Evolutionary conservation across 495 filamentous ascomycete genomes (phyloP), one percentile per base, ranked within the genome.

Genomic region (Penicillium cinerascens): DNA sequence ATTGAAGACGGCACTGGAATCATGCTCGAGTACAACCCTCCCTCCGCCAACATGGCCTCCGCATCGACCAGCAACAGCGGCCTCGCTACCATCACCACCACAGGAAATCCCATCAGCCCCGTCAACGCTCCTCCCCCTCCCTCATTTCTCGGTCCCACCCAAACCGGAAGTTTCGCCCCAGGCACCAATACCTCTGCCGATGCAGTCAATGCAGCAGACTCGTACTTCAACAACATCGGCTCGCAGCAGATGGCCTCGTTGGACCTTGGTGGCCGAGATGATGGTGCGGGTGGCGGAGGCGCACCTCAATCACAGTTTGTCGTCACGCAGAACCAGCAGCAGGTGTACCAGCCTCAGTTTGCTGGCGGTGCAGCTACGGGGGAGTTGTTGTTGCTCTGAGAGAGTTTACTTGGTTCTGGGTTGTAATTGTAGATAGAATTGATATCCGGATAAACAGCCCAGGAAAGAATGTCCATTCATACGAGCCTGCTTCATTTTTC

Each of bases 121-220:
- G 40, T 56, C 52, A 49, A 61, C 44, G 37, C 57, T 29, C 27
- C 61, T 39, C 60, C 65, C n/a, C 27, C 61, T 39, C 10, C 52
- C 58, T 17, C 51, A 65, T 54, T 61, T 38, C 60, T 58, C 1
- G 23, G 42, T 6, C 49, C 54, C 13, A 67, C 71, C 48, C 66
- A 61, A 4, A 51, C 59, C 23, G 53, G 57, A 17, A 26, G 46
- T 23, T 43, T 60, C 20, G 64, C 58, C 22, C 53, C 65, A 2
- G 61, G 46, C 23, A 51, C 48, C 10, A 49, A 51, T 15, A 58
- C 47, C 13, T 53, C 54, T 33, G 55, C 51, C 25, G 51, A 84
- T 9, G 91, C 91, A 0, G 82, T 92, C 17, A 84, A 78, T 56
- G 89, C 91, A 26, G 91, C 90, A 4, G 91, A 97, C 60, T 82